Percentiles rank a stretch among this genome's conserved stretches.
These are phyloP conservation scores for Quercus variabilis DNA, from an alignment of 306 rosid species.

Conservation along the genomic window DNA sequence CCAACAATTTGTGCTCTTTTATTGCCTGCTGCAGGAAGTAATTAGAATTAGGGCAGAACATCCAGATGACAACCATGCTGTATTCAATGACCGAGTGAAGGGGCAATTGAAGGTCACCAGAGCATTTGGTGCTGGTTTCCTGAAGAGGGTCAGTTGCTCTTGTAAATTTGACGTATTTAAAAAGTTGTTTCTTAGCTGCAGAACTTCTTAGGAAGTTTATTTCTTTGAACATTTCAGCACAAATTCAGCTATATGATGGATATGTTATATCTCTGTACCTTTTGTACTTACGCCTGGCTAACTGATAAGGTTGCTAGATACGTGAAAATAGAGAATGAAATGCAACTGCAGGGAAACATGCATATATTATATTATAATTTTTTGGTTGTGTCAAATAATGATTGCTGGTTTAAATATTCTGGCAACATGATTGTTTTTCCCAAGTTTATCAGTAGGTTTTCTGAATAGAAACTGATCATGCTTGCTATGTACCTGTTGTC, in stretches of 20 bases:
- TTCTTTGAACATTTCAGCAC: background rate
- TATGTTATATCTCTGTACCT: background rate
- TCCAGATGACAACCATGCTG: conserved; percentile 55
- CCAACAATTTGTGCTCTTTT: conserved; percentile 13
- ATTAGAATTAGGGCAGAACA: conserved; percentile 52
- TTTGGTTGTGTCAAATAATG: background rate
- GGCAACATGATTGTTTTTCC: background rate
- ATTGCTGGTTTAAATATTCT: background rate
- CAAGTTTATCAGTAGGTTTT: background rate
- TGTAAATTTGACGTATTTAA: conserved; percentile 34
- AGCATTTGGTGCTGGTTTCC: conserved; percentile 71
- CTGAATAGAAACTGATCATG: background rate
- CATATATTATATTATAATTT: background rate
- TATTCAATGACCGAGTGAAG: conserved; percentile 59
- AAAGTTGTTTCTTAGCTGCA: background rate
- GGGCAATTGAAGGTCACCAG: conserved; percentile 68
- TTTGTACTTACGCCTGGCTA: background rate
- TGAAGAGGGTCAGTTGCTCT: conserved; percentile 62
- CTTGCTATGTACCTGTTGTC: background rate
- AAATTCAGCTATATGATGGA: background rate
- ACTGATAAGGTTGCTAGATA: background rate
- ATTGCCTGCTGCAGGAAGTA: conserved; percentile 47
- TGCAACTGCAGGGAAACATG: background rate
- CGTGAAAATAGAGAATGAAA: background rate
- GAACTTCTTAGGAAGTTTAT: background rate